Evolutionary conservation across 495 filamentous ascomycete genomes (phyloP), one percentile per base, ranked within the genome.

Genomic region (Xylaria flabelliformis): DNA sequence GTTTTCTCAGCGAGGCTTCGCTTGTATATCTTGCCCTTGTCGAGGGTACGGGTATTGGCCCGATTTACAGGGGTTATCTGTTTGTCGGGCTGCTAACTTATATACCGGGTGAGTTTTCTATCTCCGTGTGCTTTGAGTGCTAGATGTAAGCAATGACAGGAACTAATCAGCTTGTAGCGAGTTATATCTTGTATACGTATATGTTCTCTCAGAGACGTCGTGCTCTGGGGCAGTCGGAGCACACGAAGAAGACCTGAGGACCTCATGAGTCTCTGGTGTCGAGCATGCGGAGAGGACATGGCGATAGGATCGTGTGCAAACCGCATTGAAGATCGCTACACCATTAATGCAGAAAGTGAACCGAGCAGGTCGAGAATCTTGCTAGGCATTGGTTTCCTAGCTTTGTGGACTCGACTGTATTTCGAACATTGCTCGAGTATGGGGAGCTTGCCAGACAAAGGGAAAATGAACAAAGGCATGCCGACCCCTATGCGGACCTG

Each of bases 151-250:
- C 29, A 1, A 26, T 68, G 34, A 41, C 0, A 41, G 8, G 58
- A 61, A 56, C 58, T 70, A 17, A 70, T 51, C 9, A 19, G 2
- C 1, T 39, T 21, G 0, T 50, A 72, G 70, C 63, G 46, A 64
- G 70, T n/a, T 68, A 68, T 48, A 34, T 72, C 1, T 1, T 72
- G 8, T 72, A 72, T 51, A 72, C 64, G 21, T 42, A 72, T 58
- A 68, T 72, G 70, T 34, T 72, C 21, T 48, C 58, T 12, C 70
- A 69, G 46, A 51, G 63, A 34, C 39, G 46, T 12, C 44, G 62
- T 4, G 70, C 55, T 44, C 42, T 72, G 44, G 26, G 36, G 62
- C 32, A 58, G 51, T 13, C 17, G 19, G 53, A 26, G 32, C 42
- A 17, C 26, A 42, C 44, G 10, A 65, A 65, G 46, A 3, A 7